Conservation (phyloP, 352 stramenopile genomes). For the Phytophthora tentaculata region DNA sequence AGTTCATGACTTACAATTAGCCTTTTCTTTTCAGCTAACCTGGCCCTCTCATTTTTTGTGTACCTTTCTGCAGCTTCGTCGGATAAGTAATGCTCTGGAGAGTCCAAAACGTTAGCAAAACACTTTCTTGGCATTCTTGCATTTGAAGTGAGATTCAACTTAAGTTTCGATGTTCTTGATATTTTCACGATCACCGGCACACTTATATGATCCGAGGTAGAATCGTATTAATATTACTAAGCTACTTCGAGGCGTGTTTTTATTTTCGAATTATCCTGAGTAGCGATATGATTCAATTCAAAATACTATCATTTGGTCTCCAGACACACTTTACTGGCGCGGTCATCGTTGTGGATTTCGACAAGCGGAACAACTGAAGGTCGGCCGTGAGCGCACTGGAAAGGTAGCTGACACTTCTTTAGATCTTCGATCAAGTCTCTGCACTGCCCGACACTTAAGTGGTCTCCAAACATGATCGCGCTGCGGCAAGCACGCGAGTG, state of each 20-base stretch:
- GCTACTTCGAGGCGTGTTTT: too few relatives aligned
- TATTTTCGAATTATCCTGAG: too few relatives aligned
- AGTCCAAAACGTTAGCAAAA: conserved; percentile 28
- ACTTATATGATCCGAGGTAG: too few relatives aligned
- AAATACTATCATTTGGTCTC: too few relatives aligned
- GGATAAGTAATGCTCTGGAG: conserved; percentile 67
- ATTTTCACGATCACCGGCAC: too few relatives aligned
- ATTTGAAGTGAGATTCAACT: not conserved
- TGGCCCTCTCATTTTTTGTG: not conserved
- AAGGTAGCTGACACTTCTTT: conserved; percentile 81
- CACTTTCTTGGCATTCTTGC: not conserved
- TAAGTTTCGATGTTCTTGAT: too few relatives aligned
- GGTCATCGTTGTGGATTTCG: conserved; percentile 49
- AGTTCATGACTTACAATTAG: too few relatives aligned
- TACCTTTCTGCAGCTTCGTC: conserved; percentile 45
- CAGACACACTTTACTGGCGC: not conserved
- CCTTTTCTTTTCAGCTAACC: too few relatives aligned
- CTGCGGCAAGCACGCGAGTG: conserved; percentile 91
- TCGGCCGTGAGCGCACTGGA: conserved; percentile 91
- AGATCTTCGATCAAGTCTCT: conserved; percentile 74
- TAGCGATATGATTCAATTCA: not conserved
- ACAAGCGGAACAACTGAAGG: conserved; percentile 90
- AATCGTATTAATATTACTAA: too few relatives aligned
- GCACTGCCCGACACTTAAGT: conserved; percentile 73
- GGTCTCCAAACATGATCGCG: conserved; percentile 94